Conservation (phyloP, 495 filamentous ascomycete species). For the Penicillium canariense region DNA sequence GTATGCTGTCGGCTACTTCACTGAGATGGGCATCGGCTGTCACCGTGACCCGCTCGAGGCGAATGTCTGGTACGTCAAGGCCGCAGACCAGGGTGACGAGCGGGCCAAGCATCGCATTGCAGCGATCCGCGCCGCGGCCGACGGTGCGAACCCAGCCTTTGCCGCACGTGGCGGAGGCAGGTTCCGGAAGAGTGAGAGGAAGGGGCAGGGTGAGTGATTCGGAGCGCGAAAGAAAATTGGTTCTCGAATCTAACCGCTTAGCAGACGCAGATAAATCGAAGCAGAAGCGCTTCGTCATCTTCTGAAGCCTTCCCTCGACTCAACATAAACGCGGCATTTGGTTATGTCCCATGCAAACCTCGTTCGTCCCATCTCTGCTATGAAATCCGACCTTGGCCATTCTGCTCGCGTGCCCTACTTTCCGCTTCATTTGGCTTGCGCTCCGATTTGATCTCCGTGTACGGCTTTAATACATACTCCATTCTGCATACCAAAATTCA, state of each 20-base stretch:
- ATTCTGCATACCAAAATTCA: neutral
- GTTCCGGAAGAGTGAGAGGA: slow-evolving; percentile 16
- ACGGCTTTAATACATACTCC: neutral
- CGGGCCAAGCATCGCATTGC: slow-evolving; percentile 82
- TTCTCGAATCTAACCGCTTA: neutral
- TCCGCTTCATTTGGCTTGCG: too few relatives aligned
- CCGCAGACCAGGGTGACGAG: slow-evolving; percentile 88
- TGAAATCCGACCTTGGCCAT: neutral
- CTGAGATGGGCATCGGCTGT: slow-evolving; percentile 96
- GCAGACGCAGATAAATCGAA: slow-evolving; percentile 26
- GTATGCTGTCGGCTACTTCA: slow-evolving; percentile 96
- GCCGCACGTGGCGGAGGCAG: slow-evolving; percentile 17
- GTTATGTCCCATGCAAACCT: neutral
- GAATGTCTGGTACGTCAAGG: slow-evolving; percentile 97
- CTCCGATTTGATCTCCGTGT: neutral
- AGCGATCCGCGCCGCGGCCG: slow-evolving; percentile 80
- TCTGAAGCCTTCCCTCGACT: slow-evolving; percentile 12
- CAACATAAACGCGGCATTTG: neutral
- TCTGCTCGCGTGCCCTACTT: too few relatives aligned
- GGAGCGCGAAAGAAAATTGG: neutral
- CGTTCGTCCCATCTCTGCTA: neutral
- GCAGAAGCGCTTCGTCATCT: slow-evolving; percentile 36
- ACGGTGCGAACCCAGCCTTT: slow-evolving; percentile 57
- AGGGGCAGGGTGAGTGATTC: slow-evolving; percentile 15
- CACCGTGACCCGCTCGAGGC: slow-evolving; percentile 89